Conservation (phyloP, 441 rosid species). For the Rhodomyrtus psidioides region DNA sequence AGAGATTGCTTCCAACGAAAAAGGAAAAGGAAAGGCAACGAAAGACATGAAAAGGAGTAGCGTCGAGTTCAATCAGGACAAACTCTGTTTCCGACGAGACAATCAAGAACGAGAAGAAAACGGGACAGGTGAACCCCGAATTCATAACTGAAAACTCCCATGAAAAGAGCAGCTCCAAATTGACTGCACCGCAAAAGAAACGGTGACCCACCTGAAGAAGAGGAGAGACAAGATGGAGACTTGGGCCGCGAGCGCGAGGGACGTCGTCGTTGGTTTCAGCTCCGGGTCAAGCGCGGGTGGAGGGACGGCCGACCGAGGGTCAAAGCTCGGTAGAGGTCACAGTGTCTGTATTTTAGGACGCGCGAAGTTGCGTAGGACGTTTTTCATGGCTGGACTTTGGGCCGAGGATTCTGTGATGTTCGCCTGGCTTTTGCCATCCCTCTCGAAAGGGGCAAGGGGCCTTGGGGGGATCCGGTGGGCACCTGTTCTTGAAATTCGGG, state of each 20-base stretch:
- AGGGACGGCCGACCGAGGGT: neutral
- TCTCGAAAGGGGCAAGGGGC: neutral
- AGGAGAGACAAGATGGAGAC: neutral
- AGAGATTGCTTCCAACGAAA: neutral
- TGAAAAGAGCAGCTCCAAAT: neutral
- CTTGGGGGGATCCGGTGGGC: too few species aligned
- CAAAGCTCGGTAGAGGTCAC: neutral
- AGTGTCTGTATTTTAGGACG: neutral
- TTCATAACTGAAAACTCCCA: neutral
- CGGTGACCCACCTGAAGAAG: neutral
- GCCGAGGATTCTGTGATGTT: neutral
- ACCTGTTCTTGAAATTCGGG: too few species aligned
- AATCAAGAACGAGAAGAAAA: neutral
- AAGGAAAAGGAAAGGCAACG: neutral
- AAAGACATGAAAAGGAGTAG: neutral
- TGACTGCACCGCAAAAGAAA: neutral
- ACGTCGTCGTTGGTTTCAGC: neutral
- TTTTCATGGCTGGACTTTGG: neutral
- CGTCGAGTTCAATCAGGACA: neutral
- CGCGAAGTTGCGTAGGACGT: neutral
- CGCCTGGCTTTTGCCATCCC: neutral
- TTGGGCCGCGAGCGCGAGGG: neutral
- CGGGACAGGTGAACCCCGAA: neutral
- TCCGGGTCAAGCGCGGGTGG: neutral
- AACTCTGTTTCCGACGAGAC: neutral